phyloP scores from a whole-genome alignment of 495 filamentous ascomycete species.

The Viridothelium virens region DNA sequence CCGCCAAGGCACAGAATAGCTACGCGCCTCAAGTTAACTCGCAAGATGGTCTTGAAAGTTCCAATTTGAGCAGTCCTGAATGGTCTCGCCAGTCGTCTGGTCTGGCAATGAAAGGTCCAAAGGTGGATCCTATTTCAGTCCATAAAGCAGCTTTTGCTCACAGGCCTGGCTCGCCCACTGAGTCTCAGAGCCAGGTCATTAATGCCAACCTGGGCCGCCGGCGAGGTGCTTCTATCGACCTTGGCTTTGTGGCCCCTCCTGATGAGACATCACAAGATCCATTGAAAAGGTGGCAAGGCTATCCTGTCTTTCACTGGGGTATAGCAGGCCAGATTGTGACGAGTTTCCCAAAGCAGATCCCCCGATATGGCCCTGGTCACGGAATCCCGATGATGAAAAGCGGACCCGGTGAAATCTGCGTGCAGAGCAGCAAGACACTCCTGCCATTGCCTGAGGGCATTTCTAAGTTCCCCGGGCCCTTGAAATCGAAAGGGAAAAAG shows the following conservation, averaged over 20 bases:
- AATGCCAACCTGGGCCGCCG: conserved; percentile 41
- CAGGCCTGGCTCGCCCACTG: conserved; percentile 45
- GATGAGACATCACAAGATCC: conserved; percentile 76
- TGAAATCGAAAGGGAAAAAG: conserved; percentile 85
- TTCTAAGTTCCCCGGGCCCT: conserved; percentile 78
- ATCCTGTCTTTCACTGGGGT: conserved; percentile 79
- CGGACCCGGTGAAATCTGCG: conserved; percentile 74
- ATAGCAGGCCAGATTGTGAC: conserved; percentile 76
- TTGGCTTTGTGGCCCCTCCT: conserved; percentile 45
- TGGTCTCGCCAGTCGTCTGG: conserved; percentile 62
- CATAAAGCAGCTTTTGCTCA: conserved; percentile 67
- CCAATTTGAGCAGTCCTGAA: neutral
- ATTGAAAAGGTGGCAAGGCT: conserved; percentile 81
- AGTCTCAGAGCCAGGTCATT: conserved; percentile 20
- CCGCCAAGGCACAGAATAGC: neutral
- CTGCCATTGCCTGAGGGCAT: conserved; percentile 61
- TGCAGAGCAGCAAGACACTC: conserved; percentile 60
- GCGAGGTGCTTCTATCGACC: conserved; percentile 34
- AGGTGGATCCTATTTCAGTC: conserved; percentile 35
- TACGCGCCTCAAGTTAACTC: neutral
- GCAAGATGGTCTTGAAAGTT: neutral
- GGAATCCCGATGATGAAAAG: conserved; percentile 69
- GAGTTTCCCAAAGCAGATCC: conserved; percentile 81
- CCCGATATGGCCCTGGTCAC: conserved; percentile 70
- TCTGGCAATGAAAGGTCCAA: conserved; percentile 44